Base-by-base conservation (phyloP, 2,329 filamentous ascomycete species). In the Fonsecaea nubica region DNA sequence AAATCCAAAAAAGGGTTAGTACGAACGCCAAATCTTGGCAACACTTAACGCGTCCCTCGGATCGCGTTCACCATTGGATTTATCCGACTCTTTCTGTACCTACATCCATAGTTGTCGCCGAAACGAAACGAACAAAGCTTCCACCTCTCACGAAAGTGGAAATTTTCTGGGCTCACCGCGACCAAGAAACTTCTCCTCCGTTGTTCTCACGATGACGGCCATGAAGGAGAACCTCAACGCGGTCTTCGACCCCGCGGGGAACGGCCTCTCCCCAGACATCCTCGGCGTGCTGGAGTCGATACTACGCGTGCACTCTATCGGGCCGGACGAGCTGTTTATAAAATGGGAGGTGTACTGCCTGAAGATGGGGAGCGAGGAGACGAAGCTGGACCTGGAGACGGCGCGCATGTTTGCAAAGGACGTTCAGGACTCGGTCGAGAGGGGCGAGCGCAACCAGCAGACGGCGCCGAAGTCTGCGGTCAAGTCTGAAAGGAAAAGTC, bases 341-440 rank as follows among this genome's bases (percentile, higher is more conserved):
- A 98, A 98, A 84, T 99, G 95, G 95, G 95, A 99, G 79, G 94
- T 93, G 0, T 98, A 97, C 83, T 93, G 91, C 78, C 90, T 99
- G 77, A 96, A 94, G 79, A 93, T 98, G 89, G 92, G 93, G 30
- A 82, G 87, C 56, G 92, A 96, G 64, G 90, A 92, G 64, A 89
- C 89, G 68, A 89, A 85, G 66, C 80, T 92, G 68, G 87, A 90
- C 56, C 83, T 96, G 50, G 86, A 90, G 42, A 90, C 86, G 0
- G 86, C 92, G 54, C 86, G 90, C 52, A 87, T 88, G 63, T 90
- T 99, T 76, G 97, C 97, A 78, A 91, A 92, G 75, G 90, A 92
- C 74, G 85, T 97, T 7, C 92, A 94, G 75, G 93, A 97, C 74
- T 85, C 87, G 42, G 81, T 98, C 60, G 93, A 97, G 77, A 87